Evolutionary conservation across 1,284 basidiomycete species (phyloP).

Genomic region (Marasmius tenuissimus): DNA sequence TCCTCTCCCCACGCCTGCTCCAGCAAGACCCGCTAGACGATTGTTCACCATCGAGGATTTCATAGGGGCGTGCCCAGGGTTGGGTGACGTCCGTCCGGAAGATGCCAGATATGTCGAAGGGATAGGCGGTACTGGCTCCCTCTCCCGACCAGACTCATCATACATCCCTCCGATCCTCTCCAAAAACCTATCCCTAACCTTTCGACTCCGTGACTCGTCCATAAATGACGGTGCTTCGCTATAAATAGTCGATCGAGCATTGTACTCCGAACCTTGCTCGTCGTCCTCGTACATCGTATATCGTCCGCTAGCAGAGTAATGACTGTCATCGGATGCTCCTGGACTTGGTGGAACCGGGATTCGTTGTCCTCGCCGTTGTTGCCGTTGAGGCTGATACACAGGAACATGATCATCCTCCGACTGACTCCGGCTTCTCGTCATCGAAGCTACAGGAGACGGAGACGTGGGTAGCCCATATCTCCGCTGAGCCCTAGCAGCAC

Average conservation of each 20-base stretch:
- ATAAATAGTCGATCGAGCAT: constrained; percentile 19
- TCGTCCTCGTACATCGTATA: neutral
- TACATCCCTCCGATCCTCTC: constrained; percentile 53
- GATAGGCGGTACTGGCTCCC: neutral
- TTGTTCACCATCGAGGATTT: neutral
- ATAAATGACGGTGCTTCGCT: constrained; percentile 49
- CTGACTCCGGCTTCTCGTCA: no score
- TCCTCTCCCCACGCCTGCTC: constrained; percentile 1
- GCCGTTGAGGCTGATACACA: no score
- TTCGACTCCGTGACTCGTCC: constrained; percentile 51
- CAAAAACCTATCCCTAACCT: constrained; percentile 48
- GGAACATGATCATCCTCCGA: no score
- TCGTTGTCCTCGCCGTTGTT: neutral
- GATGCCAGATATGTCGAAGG: constrained; percentile 7
- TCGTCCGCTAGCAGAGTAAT: neutral
- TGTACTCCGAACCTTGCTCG: constrained; percentile 5
- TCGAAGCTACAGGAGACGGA: no score
- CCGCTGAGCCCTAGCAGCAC: no score
- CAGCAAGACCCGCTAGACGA: neutral
- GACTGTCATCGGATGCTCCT: neutral
- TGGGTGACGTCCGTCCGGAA: constrained; percentile 7
- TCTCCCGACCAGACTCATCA: constrained; percentile 35
- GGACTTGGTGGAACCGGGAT: neutral
- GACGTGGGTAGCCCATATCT: no score
- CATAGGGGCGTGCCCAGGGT: neutral